phyloP scores from a whole-genome alignment of 352 stramenopile species.

The Phytophthora litchii region DNA sequence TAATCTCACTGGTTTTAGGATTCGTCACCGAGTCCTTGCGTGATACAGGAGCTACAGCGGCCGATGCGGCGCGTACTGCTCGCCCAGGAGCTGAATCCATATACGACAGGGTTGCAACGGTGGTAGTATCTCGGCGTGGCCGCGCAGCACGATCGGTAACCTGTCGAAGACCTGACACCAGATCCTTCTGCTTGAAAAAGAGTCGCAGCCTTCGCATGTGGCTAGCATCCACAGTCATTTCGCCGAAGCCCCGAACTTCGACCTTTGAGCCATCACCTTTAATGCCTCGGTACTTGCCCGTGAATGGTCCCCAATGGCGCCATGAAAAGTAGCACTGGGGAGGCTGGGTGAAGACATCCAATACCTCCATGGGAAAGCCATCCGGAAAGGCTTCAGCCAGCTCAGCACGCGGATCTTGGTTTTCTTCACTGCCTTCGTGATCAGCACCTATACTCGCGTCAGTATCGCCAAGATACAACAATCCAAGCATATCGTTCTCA shows the following conservation, averaged over 20 bases:
- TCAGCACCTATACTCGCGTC: constrained; percentile 40
- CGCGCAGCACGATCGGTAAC: constrained; percentile 26
- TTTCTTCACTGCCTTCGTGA: constrained; percentile 42
- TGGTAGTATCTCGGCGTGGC: constrained; percentile 29
- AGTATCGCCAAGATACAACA: constrained; percentile 60
- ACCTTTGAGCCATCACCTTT: constrained; percentile 63
- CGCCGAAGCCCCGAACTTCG: constrained; percentile 72
- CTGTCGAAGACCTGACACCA: constrained; percentile 53
- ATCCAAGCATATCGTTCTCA: constrained; percentile 73
- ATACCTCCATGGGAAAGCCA: constrained; percentile 81
- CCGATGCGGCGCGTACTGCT: constrained; percentile 21
- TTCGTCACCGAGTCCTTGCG: constrained; percentile 26
- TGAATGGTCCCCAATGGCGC: constrained; percentile 82
- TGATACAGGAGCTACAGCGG: constrained; percentile 19
- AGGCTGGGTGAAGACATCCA: constrained; percentile 79
- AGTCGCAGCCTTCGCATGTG: constrained; percentile 58
- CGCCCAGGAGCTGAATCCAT: constrained; percentile 12
- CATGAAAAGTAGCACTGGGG: constrained; percentile 81
- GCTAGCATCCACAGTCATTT: constrained; percentile 65
- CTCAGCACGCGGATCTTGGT: constrained; percentile 52
- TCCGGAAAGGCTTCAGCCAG: constrained; percentile 71
- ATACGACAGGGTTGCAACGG: constrained; percentile 1
- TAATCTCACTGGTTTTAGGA: constrained; percentile 51
- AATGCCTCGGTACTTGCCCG: constrained; percentile 64
- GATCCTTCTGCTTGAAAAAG: constrained; percentile 74